Conservation (phyloP, 352 stramenopile genomes). For the Blastocystis sp. region DNA sequence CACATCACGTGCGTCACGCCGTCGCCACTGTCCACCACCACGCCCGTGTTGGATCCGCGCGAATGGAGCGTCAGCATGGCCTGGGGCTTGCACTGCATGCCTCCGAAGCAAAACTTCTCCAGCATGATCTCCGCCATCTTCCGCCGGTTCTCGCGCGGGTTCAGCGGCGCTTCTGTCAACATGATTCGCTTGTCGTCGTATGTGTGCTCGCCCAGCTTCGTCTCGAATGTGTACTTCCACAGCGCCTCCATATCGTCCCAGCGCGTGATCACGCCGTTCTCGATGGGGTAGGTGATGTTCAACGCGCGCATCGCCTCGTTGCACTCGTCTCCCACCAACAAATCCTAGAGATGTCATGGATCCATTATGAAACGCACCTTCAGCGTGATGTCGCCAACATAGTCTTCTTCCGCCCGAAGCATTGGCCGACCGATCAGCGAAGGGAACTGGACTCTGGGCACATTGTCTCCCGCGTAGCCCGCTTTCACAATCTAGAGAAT, state of each 20-base stretch:
- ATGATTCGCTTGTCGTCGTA: slow-evolving; percentile 80
- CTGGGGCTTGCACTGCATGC: slow-evolving; percentile 84
- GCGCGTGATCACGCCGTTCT: slow-evolving; percentile 92
- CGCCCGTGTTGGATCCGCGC: slow-evolving; percentile 78
- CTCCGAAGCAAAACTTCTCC: slow-evolving; percentile 85
- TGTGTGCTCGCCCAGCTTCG: slow-evolving; percentile 79
- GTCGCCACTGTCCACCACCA: slow-evolving; percentile 87
- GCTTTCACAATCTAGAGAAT: slow-evolving; percentile 78
- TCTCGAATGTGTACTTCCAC: slow-evolving; percentile 92
- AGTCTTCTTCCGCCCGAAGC: slow-evolving; percentile 84
- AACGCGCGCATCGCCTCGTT: slow-evolving; percentile 72
- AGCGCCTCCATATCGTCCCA: slow-evolving; percentile 94
- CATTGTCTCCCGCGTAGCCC: slow-evolving; percentile 89
- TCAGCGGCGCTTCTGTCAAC: slow-evolving; percentile 85
- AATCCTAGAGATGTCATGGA: slow-evolving; percentile 3
- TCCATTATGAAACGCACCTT: slow-evolving; percentile 67
- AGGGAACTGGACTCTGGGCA: slow-evolving; percentile 87
- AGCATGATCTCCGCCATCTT: slow-evolving; percentile 87
- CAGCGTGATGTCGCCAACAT: slow-evolving; percentile 72
- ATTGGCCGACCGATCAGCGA: slow-evolving; percentile 88
- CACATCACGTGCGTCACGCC: slow-evolving; percentile 84
- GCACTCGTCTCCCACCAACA: slow-evolving; percentile 89
- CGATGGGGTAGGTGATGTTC: slow-evolving; percentile 78
- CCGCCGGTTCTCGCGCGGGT: slow-evolving; percentile 85
- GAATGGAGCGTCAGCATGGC: slow-evolving; percentile 88